phyloP scores from a whole-genome alignment of 495 filamentous ascomycete species.

The Penicillium flavigenum region DNA sequence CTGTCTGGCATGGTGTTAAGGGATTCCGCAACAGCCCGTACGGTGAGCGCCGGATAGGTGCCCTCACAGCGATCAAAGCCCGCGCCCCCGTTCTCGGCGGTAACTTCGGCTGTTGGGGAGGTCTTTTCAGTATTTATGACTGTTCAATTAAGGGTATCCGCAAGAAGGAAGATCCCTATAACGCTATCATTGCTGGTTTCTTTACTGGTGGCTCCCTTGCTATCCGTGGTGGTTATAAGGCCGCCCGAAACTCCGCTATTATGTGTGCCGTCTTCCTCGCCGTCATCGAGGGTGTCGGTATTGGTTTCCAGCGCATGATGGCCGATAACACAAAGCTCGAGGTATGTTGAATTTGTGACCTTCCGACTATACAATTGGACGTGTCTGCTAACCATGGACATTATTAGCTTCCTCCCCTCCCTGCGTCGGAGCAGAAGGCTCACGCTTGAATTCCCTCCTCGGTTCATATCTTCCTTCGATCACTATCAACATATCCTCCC shows the following conservation, averaged over 20 bases:
- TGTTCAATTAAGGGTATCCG: conserved; percentile 95
- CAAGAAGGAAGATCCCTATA: conserved; percentile 97
- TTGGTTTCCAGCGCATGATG: conserved; percentile 95
- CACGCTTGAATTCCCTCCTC: conserved; percentile 34
- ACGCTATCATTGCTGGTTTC: conserved; percentile 94
- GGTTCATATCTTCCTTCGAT: conserved; percentile 12
- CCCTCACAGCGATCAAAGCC: conserved; percentile 95
- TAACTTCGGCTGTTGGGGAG: conserved; percentile 98
- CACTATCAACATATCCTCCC: conserved; percentile 14
- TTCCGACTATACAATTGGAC: background rate
- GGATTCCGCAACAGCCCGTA: conserved; percentile 87
- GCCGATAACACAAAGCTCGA: conserved; percentile 88
- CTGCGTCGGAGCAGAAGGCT: conserved; percentile 44
- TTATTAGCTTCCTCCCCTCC: conserved; percentile 41
- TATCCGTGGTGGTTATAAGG: conserved; percentile 82
- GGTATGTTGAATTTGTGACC: conserved; percentile 37
- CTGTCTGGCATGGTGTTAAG: conserved; percentile 98
- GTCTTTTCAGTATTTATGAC: conserved; percentile 90
- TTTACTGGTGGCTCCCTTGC: conserved; percentile 93
- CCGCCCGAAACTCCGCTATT: conserved; percentile 90
- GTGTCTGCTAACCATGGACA: background rate
- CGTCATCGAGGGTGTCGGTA: conserved; percentile 96
- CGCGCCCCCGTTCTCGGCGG: conserved; percentile 93
- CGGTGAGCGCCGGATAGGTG: conserved; percentile 92
- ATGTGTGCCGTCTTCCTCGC: conserved; percentile 90